Base-by-base conservation (phyloP, 2,329 filamentous ascomycete genomes). In the Diaporthe vexans region DNA sequence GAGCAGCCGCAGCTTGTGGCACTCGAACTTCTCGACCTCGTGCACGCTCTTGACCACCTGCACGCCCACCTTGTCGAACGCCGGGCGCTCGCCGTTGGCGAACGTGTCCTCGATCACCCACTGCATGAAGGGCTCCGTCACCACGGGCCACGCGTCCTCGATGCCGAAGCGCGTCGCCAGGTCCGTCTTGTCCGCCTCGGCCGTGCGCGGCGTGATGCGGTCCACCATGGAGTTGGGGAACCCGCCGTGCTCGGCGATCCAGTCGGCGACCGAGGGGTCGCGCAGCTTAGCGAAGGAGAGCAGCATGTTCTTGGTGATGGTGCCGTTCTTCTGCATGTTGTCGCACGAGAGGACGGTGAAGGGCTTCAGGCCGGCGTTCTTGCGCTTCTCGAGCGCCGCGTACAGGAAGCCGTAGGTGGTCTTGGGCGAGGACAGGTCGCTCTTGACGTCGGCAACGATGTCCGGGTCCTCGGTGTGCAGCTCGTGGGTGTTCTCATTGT, bases 221-320 rank as follows among this genome's bases (percentile, higher is more conserved):
- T 89, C 87, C 65, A 89, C 87, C 87, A 89, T 89, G 78, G 85
- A 81, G 81, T 89, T 89, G 79, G 87, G 87, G 84, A 89, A 89
- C 61, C 82, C 84, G 69, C 84, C 87, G 76, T 87, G 71, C 75
- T 85, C 81, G 37, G 80, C 77, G 74, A 89, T 88, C 87, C 87
- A 89, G 63, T 84, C 80, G 69, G 88, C 86, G 26, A 89, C 74
- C 48, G 84, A 82, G 3, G 87, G 84, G 81, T 88, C 82, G 74
- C 83, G 84, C 59, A 86, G 81, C 40, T 82, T 82, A 2, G 87
- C 87, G 77, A 89, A 89, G 2, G 87, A 85, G 76, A 82, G 78
- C 48, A 89, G 85, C 87, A 89, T 89, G 80, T 83, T 78, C 48
- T 86, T 86, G 8, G 86, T 87, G 80, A 89, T 89, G 79, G 85